phyloP scores from a whole-genome alignment of 306 rosid genomes.

The Cucurbita pepo region DNA sequence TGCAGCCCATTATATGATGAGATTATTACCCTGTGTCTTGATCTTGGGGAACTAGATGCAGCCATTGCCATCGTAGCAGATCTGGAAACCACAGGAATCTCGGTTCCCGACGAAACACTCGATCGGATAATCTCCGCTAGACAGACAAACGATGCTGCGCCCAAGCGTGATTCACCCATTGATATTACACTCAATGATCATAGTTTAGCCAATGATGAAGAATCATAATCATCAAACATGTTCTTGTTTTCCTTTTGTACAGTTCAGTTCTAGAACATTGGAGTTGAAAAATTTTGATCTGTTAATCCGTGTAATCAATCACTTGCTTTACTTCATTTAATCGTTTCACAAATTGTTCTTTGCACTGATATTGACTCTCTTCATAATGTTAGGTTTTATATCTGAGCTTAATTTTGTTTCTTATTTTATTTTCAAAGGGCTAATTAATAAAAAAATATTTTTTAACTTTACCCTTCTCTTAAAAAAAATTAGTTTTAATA shows the following conservation, averaged over 20 bases:
- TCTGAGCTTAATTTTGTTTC: too few relatives aligned
- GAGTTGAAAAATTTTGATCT: neutral
- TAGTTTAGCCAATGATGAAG: neutral
- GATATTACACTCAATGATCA: neutral
- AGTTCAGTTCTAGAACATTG: neutral
- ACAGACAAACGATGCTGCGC: constrained; percentile 16
- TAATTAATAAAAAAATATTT: too few relatives aligned
- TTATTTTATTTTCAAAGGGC: too few relatives aligned
- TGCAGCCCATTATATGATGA: constrained; percentile 78
- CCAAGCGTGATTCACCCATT: constrained; percentile 2
- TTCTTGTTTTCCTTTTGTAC: neutral
- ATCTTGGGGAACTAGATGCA: constrained; percentile 84
- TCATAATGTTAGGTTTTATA: too few relatives aligned
- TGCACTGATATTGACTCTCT: too few relatives aligned
- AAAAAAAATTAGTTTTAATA: too few relatives aligned
- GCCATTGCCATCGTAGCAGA: constrained; percentile 92
- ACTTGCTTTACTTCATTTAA: neutral
- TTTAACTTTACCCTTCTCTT: too few relatives aligned
- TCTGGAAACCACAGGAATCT: constrained; percentile 68
- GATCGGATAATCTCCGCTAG: constrained; percentile 68
- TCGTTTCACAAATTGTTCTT: neutral
- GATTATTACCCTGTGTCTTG: constrained; percentile 57
- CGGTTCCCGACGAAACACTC: constrained; percentile 63
- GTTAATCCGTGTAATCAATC: neutral
- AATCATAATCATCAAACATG: neutral